A percentile compares a stretch with the other conserved stretches of the same genome.
Conservation (phyloP, 305 asterid genomes). For the Fraxinus sp. region DNA sequence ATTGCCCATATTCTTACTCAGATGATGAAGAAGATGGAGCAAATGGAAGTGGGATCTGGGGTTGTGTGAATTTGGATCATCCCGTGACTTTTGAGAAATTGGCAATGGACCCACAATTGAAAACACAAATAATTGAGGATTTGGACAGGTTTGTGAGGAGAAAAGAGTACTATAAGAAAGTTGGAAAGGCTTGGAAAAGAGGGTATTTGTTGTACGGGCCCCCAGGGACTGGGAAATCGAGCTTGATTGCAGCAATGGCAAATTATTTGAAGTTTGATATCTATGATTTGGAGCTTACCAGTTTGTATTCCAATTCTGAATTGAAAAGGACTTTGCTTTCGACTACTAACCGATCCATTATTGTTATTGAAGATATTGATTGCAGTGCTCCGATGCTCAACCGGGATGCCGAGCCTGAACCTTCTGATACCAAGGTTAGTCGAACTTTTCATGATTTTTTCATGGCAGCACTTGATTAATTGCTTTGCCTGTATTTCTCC, state of each 20-base stretch:
- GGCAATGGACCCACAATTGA: conserved; percentile 65
- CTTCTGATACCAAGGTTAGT: conserved; percentile 38
- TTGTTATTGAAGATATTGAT: conserved; percentile 79
- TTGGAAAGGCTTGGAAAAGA: conserved; percentile 85
- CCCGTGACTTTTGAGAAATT: conserved; percentile 65
- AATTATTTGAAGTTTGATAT: conserved; percentile 66
- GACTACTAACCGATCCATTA: conserved; percentile 55
- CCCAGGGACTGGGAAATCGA: conserved; percentile 84
- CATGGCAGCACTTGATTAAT: background rate
- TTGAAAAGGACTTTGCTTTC: conserved; percentile 56
- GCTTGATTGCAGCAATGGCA: conserved; percentile 79
- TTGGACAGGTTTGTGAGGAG: conserved; percentile 71
- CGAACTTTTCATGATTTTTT: too few relatives aligned
- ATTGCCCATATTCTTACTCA: conserved; percentile 31
- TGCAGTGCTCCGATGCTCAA: conserved; percentile 64
- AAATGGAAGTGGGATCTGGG: conserved; percentile 52
- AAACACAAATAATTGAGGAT: conserved; percentile 51
- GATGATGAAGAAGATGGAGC: conserved; percentile 37
- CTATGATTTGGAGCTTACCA: conserved; percentile 68
- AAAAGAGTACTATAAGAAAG: conserved; percentile 61
- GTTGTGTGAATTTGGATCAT: conserved; percentile 57
- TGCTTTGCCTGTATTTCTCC: too few relatives aligned
- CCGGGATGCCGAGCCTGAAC: conserved; percentile 26
- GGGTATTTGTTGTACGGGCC: conserved; percentile 86
- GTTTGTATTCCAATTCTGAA: conserved; percentile 49